Conservation (phyloP, 169 alveolate genomes). For the Plasmodium chabaudi region DNA sequence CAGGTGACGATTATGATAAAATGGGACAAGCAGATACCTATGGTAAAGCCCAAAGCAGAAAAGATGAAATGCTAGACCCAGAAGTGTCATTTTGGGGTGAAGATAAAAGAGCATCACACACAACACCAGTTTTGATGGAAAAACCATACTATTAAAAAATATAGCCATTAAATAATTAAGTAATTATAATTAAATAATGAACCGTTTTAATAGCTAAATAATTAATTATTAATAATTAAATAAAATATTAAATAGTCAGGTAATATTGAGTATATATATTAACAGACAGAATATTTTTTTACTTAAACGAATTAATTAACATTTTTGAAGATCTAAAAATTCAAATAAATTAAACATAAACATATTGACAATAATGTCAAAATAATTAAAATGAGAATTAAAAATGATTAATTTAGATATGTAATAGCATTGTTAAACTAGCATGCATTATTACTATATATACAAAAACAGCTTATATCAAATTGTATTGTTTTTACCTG, state of each 20-base stretch:
- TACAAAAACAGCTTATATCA: too few relatives aligned
- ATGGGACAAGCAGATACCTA: conserved; percentile 54
- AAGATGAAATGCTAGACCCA: conserved; percentile 70
- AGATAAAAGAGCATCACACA: conserved; percentile 68
- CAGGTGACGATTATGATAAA: conserved; percentile 31
- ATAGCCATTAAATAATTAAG: not conserved
- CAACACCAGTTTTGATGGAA: conserved; percentile 73
- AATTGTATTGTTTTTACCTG: too few relatives aligned
- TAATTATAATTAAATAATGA: conserved; percentile 4
- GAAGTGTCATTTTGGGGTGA: conserved; percentile 78
- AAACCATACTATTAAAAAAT: conserved; percentile 62
- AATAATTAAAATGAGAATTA: too few relatives aligned
- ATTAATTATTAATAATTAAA: not conserved
- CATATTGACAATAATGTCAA: too few relatives aligned
- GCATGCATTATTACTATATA: too few relatives aligned
- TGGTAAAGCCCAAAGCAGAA: conserved; percentile 36
- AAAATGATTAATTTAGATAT: too few relatives aligned
- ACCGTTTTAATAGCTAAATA: not conserved
- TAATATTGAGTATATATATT: not conserved
- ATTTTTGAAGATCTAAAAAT: too few relatives aligned
- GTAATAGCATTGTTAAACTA: too few relatives aligned
- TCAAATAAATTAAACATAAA: too few relatives aligned
- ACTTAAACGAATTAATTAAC: too few relatives aligned
- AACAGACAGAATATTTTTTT: too few relatives aligned
- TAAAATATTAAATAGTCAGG: not conserved